Percentiles rank a stretch among this genome's conserved stretches.
phyloP scores from a whole-genome alignment of 352 stramenopile species.

The Pythium monospermum region DNA sequence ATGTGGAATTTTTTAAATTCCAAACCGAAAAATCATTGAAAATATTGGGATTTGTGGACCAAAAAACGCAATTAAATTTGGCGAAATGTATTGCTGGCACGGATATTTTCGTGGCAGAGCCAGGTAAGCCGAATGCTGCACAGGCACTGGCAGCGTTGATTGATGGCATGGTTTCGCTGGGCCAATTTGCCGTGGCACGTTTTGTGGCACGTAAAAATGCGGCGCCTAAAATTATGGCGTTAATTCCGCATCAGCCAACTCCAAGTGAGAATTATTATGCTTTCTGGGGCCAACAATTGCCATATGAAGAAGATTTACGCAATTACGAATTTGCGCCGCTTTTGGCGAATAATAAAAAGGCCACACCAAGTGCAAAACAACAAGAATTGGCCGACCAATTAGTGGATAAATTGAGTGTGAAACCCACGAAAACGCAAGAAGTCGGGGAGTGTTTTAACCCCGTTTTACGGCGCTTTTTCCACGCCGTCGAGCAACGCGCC shows the following conservation, averaged over 20 bases:
- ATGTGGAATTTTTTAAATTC: constrained; percentile 81
- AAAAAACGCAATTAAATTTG: constrained; percentile 35
- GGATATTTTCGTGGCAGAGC: constrained; percentile 75
- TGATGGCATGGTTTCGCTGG: constrained; percentile 52
- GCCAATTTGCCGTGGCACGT: constrained; percentile 67
- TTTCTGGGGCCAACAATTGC: constrained; percentile 69
- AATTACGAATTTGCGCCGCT: constrained; percentile 75
- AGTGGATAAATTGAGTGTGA: constrained; percentile 70
- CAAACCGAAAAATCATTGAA: constrained; percentile 75
- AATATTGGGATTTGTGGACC: constrained; percentile 65
- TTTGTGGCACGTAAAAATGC: constrained; percentile 78
- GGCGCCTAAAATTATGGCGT: constrained; percentile 63
- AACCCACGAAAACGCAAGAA: constrained; percentile 53
- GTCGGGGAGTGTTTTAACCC: constrained; percentile 66
- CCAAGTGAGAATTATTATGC: constrained; percentile 51
- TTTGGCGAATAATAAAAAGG: constrained; percentile 43
- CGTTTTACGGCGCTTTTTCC: constrained; percentile 67
- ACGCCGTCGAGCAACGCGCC: constrained; percentile 50
- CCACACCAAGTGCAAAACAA: constrained; percentile 47
- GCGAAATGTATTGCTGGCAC: constrained; percentile 57
- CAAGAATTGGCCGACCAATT: constrained; percentile 58
- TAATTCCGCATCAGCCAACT: constrained; percentile 52
- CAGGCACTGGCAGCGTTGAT: constrained; percentile 58
- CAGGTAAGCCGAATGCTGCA: constrained; percentile 54
- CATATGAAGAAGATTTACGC: constrained; percentile 76